phyloP scores from a whole-genome alignment of 495 filamentous ascomycete genomes.

The Aspergillus kassunensis region DNA sequence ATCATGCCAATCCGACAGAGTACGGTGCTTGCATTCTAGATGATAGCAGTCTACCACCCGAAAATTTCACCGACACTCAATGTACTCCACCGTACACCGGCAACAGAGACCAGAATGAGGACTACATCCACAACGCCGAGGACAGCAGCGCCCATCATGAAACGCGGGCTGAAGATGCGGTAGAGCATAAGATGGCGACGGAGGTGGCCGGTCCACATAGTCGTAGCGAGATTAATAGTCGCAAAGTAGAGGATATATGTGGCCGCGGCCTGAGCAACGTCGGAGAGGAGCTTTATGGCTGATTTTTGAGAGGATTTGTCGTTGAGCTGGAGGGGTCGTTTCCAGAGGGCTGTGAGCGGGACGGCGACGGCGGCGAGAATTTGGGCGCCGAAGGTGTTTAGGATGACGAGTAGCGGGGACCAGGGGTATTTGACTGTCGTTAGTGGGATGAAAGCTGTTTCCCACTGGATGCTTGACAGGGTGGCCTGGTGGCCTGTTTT shows the following conservation, averaged over 20 bases:
- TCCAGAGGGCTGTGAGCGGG: constrained; percentile 84
- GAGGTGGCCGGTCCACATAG: constrained; percentile 81
- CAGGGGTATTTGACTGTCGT: constrained; percentile 82
- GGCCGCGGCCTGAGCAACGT: constrained; percentile 62
- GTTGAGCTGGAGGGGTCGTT: constrained; percentile 49
- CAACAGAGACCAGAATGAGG: constrained; percentile 60
- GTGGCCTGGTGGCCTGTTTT: constrained; percentile 96
- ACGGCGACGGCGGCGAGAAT: constrained; percentile 75
- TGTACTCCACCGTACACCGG: constrained; percentile 67
- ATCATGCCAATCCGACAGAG: no score
- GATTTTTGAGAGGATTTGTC: constrained; percentile 38
- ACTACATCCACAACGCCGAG: constrained; percentile 75
- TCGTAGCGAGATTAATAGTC: constrained; percentile 74
- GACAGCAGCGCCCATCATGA: constrained; percentile 75
- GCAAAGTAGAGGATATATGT: constrained; percentile 78
- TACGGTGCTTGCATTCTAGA: no score
- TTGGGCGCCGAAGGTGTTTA: constrained; percentile 88
- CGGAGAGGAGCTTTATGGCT: constrained; percentile 52
- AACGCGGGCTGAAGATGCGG: constrained; percentile 87
- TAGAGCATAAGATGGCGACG: constrained; percentile 94
- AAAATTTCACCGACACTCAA: constrained; percentile 83
- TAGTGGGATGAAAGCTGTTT: constrained; percentile 89
- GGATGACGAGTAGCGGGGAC: constrained; percentile 72
- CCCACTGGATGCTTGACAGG: constrained; percentile 89
- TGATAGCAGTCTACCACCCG: constrained; percentile 61